phyloP scores from a whole-genome alignment of 257 asterid species.

The Salvia splendens region DNA sequence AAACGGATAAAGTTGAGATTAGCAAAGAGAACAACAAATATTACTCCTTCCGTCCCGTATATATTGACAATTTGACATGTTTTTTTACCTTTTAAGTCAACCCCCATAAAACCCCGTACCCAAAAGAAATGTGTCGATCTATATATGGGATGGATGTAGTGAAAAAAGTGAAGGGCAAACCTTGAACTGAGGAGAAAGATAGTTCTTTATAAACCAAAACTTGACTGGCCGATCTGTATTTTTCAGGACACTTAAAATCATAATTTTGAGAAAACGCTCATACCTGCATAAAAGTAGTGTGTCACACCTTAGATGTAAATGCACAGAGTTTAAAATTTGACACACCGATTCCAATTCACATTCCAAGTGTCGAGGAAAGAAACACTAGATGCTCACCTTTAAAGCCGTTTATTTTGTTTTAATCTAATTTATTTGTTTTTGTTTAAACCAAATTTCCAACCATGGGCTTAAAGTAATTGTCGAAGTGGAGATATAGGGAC shows the following conservation, averaged over 20 bases:
- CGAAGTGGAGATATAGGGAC: conserved; percentile 35
- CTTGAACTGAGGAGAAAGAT: conserved; percentile 98
- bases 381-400: neutral
- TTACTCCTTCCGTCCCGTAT: neutral
- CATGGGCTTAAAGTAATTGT: neutral
- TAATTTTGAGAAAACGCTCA: conserved; percentile 90
- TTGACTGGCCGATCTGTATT: conserved; percentile 86
- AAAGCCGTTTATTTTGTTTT: neutral
- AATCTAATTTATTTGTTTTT: too few species aligned
- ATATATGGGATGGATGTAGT: too few species aligned
- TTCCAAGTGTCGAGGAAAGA: neutral
- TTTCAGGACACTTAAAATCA: conserved; percentile 92
- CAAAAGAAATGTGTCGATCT: too few species aligned
- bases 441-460: conserved; percentile 8
- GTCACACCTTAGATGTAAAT: conserved; percentile 25
- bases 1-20: conserved; percentile 19
- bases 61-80: too few species aligned
- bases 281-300: conserved; percentile 60
- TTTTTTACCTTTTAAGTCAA: too few species aligned
- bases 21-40: conserved; percentile 9
- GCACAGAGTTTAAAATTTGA: conserved; percentile 14
- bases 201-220: conserved; percentile 98
- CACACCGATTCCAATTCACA: neutral
- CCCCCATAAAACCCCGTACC: too few species aligned
- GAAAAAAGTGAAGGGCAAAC: conserved; percentile 37